Percentiles rank a stretch among this genome's conserved stretches.
phyloP scores from a whole-genome alignment of 352 stramenopile species.

The Pythium coloratum region DNA sequence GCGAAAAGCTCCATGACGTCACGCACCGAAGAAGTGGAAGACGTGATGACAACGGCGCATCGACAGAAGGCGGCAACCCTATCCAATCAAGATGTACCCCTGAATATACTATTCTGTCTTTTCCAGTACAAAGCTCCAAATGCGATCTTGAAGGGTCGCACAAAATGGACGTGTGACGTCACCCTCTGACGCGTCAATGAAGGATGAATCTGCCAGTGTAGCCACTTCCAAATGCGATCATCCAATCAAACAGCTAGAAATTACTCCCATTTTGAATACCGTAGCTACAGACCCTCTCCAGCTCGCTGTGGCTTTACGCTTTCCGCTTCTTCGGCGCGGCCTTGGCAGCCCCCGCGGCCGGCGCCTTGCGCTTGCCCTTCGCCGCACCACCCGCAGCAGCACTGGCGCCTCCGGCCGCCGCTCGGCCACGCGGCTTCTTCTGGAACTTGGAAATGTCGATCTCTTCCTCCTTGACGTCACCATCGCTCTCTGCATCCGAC shows the following conservation, averaged over 20 bases:
- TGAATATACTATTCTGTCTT: neutral
- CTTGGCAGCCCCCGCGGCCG: conserved; percentile 29
- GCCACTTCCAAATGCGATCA: neutral
- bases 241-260: neutral
- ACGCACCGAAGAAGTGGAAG: neutral
- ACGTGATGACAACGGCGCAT: neutral
- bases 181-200: neutral
- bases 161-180: conserved; percentile 4
- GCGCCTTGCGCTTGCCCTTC: conserved; percentile 56
- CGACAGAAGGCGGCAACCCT: neutral
- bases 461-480: conserved; percentile 56
- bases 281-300: neutral
- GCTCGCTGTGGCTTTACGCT: conserved; percentile 11
- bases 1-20: neutral
- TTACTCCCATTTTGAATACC: conserved; percentile 1
- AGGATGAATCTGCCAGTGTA: neutral
- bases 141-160: conserved; percentile 20
- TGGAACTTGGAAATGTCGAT: conserved; percentile 80
- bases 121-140: neutral
- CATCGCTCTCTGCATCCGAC: conserved; percentile 75
- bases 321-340: conserved; percentile 56
- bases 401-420: conserved; percentile 9
- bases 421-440: conserved; percentile 59
- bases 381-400: conserved; percentile 2
- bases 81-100: neutral